Conservation (phyloP, 2,329 filamentous ascomycete genomes). For the Helotiales sp. region DNA sequence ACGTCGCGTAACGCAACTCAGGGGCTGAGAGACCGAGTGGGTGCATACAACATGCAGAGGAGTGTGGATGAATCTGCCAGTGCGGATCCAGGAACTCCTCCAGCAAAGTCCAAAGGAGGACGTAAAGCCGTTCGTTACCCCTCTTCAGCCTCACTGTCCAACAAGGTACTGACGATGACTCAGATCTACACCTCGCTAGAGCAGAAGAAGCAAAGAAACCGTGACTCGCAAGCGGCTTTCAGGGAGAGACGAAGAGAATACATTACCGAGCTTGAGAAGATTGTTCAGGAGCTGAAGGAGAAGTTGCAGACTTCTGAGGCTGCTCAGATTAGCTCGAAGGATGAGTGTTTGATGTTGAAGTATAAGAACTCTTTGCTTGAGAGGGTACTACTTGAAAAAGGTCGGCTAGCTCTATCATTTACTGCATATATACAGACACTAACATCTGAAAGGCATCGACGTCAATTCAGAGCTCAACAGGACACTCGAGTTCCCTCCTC, state of each 20-base stretch:
- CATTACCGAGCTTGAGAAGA: slow-evolving; percentile 95
- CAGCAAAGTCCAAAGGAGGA: slow-evolving; percentile 18
- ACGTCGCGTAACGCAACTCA: neutral
- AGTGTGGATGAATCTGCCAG: slow-evolving; percentile 1
- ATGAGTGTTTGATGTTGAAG: slow-evolving; percentile 94
- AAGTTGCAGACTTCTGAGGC: slow-evolving; percentile 86
- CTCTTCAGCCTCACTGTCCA: neutral
- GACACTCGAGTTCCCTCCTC: slow-evolving; percentile 7
- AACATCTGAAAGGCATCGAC: slow-evolving; percentile 71
- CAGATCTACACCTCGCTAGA: slow-evolving; percentile 97
- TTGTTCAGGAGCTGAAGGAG: slow-evolving; percentile 92
- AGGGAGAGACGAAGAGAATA: slow-evolving; percentile 94
- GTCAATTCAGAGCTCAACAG: slow-evolving; percentile 87
- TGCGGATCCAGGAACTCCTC: neutral
- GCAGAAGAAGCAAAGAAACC: slow-evolving; percentile 93
- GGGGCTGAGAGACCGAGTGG: neutral
- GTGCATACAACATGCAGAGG: neutral
- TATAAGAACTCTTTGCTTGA: slow-evolving; percentile 98
- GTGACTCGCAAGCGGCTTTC: slow-evolving; percentile 94
- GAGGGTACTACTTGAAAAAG: slow-evolving; percentile 92
- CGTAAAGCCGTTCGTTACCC: slow-evolving; percentile 18
- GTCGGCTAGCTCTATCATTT: slow-evolving; percentile 43
- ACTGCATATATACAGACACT: neutral
- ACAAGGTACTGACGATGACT: neutral
- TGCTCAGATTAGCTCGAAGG: slow-evolving; percentile 86